Evolutionary conservation across 805 yeast genomes (phyloP).

Genomic region (Candida sithepensis): DNA sequence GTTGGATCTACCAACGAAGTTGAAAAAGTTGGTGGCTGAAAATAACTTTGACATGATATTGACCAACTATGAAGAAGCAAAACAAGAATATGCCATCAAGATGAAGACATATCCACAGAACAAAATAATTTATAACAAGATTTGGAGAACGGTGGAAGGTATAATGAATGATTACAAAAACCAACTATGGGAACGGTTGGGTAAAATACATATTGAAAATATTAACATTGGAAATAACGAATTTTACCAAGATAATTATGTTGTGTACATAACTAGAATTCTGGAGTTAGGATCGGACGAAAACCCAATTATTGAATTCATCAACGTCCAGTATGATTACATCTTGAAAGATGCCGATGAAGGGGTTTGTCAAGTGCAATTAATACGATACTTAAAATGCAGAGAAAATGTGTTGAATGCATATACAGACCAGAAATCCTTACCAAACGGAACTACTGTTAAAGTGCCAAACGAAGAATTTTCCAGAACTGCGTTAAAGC

Average conservation of each 20-base stretch:
- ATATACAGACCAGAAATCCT: constrained; percentile 15
- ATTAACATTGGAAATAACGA: constrained; percentile 17
- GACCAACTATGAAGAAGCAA: constrained; percentile 54
- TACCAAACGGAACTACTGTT: constrained; percentile 1
- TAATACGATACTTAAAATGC: constrained; percentile 36
- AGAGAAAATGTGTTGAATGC: constrained; percentile 38
- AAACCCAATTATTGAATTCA: constrained; percentile 65
- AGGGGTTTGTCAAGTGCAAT: constrained; percentile 37
- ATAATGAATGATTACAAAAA: constrained; percentile 53
- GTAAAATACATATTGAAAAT: constrained; percentile 28
- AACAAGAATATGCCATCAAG: constrained; percentile 5
- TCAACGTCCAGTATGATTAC: constrained; percentile 43
- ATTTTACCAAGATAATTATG: constrained; percentile 26
- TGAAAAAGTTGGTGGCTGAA: constrained; percentile 39
- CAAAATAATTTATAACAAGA: constrained; percentile 38
- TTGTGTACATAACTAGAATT: constrained; percentile 48
- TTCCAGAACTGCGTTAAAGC: constrained; percentile 25
- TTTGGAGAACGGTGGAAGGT: constrained; percentile 55
- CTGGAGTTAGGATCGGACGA: constrained; percentile 58
- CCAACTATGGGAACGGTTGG: constrained; percentile 49
- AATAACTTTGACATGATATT: constrained; percentile 58
- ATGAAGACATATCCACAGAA: not conserved
- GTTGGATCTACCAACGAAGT: constrained; percentile 53
- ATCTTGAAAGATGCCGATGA: constrained; percentile 38
- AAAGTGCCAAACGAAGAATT: constrained; percentile 13